phyloP scores from a whole-genome alignment of 208 protist genomes.

The Acanthamoeba culbertsoni region DNA sequence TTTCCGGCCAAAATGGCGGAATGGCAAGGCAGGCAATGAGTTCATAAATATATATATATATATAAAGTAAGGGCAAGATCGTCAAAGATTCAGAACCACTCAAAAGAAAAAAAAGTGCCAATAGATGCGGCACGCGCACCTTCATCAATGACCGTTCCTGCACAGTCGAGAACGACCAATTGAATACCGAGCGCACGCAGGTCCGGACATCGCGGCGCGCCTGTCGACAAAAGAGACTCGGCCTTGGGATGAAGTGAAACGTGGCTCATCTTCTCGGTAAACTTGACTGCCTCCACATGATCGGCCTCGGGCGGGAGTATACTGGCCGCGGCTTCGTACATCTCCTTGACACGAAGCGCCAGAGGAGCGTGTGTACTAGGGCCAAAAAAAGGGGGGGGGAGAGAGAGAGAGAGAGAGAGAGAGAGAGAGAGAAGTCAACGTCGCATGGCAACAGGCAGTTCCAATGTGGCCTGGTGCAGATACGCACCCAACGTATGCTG shows the following conservation, averaged over 20 bases:
- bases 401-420: not conserved
- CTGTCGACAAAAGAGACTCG: no score
- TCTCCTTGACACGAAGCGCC: not conserved
- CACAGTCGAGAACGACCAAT: constrained; percentile 71
- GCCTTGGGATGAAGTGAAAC: not conserved
- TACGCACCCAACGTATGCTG: not conserved
- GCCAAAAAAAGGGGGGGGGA: not conserved
- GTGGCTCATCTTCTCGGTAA: not conserved
- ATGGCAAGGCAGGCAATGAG: not conserved
- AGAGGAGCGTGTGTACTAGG: not conserved
- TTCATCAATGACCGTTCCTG: constrained; percentile 68
- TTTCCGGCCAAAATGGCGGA: no score
- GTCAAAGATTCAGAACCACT: no score
- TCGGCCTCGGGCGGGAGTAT: not conserved
- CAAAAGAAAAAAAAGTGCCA: no score
- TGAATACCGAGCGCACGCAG: constrained; percentile 55
- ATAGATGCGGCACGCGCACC: not conserved
- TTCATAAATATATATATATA: not conserved
- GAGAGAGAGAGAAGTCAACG: not conserved
- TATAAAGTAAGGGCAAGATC: not conserved
- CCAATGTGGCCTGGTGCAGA: no score
- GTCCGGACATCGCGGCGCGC: not conserved
- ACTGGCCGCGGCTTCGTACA: not conserved
- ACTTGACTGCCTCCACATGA: constrained; percentile 14
- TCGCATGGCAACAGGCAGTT: not conserved